Base-by-base conservation (phyloP, 768 basidiomycete species). In the Tricholoma matsutake region DNA sequence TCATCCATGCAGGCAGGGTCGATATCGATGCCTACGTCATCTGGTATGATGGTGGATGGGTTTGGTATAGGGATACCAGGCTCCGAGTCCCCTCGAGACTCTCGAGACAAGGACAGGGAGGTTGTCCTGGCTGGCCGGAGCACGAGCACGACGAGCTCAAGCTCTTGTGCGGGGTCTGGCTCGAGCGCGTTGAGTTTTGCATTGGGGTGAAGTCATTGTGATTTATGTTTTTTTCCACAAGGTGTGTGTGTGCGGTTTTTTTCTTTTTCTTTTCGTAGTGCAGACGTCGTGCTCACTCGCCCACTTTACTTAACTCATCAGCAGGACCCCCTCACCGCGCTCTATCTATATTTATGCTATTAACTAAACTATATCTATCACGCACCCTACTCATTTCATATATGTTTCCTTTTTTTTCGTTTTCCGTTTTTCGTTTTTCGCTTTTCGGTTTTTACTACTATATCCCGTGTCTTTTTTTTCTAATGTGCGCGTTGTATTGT, bases 171-270 rank as follows among this genome's bases (percentile, higher is more conserved):
- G 13, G 32, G 29, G 9, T 52, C 49, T 6, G 29, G 49, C 14
- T 28, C 63, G 54, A 70, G 69, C 60, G 67, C 70, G 61, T 58
- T 71, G 67, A 70, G 70, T 59, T 71, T 69, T 64, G 70, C 70
- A 29, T 56, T 71, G 28, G 70, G 70, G 2, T 71, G 57, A 65
- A 16, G 14, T 37, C 4, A 9, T 1, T 37, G 37, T 8, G n/a
- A 1, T 18, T 41, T 11, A n/a, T n/a, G n/a, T 16, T 31, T 37
- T 25, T 14, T 22, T 53, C 59, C 32, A 25, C 22, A 3, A 25
- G 22, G 22, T 25, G 2, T 7, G 10, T 32, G 4, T 32, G 31
- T 32, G 31, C 4, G 8, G 31, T 32, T 32, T 32, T 1, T 32
- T 32, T 32, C 32, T 1, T 32, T 32, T 32, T 32, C 10, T 7